Conservation (phyloP, 2,329 filamentous ascomycete genomes). For the Blastomyces gilchristii region DNA sequence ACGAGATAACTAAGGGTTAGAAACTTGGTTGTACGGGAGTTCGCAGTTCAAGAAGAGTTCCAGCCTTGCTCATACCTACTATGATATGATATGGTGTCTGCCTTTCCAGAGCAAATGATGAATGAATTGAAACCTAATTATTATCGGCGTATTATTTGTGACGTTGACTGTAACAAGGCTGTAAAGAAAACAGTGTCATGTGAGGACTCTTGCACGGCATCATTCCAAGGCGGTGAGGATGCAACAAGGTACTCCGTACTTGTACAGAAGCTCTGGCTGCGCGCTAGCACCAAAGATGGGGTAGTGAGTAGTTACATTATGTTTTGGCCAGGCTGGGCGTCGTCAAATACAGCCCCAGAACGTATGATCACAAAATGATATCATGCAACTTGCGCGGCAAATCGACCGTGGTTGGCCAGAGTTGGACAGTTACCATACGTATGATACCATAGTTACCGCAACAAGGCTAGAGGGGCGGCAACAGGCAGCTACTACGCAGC, state of each 20-base stretch:
- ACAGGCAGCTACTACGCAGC: neutral
- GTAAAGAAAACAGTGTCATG: neutral
- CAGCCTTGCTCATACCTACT: no score
- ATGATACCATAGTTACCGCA: neutral
- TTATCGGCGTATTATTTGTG: neutral
- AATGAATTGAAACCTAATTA: neutral
- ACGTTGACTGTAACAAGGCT: neutral
- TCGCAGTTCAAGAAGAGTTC: neutral
- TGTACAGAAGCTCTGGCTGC: neutral
- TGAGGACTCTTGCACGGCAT: neutral
- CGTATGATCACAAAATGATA: neutral
- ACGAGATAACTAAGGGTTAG: neutral
- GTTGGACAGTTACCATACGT: neutral
- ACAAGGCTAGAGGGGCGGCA: neutral
- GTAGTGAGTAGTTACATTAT: neutral
- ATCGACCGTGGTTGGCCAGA: neutral
- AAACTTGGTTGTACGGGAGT: neutral
- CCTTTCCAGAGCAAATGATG: neutral
- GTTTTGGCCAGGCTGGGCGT: neutral
- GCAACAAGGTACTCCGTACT: no score
- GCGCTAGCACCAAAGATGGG: neutral
- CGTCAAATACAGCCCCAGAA: neutral
- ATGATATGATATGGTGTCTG: neutral
- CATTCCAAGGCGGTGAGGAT: neutral
- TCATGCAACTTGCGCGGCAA: neutral